Evolutionary conservation across 2,329 filamentous ascomycete genomes (phyloP), one percentile per base, ranked within the genome.

Genomic region (Rhytidhysteron rufulum): DNA sequence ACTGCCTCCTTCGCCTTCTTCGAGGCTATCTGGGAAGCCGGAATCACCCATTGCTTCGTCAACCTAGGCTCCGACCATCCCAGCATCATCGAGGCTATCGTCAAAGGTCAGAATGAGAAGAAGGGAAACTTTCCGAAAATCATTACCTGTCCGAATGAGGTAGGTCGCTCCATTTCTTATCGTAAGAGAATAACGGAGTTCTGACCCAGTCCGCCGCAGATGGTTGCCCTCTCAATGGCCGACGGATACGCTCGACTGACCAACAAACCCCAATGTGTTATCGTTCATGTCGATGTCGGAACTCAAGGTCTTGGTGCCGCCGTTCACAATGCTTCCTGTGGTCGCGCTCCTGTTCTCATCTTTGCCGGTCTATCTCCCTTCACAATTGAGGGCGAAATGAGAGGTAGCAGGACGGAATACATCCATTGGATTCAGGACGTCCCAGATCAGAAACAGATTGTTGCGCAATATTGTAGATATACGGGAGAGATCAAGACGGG

Each of bases 381-480:
- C 58, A 90, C 86, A 0, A 75, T 83, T 21, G 85, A 89, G 53
- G 86, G 86, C 13, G 86, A 91, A 64, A 79, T 85, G 67, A 76
- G 83, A 1, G 86, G 86, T 10, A 66, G 62, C 48, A 51, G 86
- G 39, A 89, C 85, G 1, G 87, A 91, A 64, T 90, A 87, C 60
- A 90, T 89, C 51, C 86, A 91, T 62, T 91, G 86, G 85, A 84
- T 90, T 22, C 86, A 91, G 55, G 85, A 91, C 63, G 83, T 89
- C 3, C 86, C 84, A 0, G 85, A 91, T 54, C 87, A 91, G 62
- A 87, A 85, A 61, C 77, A 82, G 54, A 90, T 95, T 43, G 71
- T 95, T 3, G 72, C 79, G 0, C 88, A 95, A 68, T 95, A 95
- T 65, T 95, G 89, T 61, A 78, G 88, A 8, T 95, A 93, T 57